Evolutionary conservation across 176 grass and related monocot genomes (phyloP).

Genomic region (Avena atlantica): DNA sequence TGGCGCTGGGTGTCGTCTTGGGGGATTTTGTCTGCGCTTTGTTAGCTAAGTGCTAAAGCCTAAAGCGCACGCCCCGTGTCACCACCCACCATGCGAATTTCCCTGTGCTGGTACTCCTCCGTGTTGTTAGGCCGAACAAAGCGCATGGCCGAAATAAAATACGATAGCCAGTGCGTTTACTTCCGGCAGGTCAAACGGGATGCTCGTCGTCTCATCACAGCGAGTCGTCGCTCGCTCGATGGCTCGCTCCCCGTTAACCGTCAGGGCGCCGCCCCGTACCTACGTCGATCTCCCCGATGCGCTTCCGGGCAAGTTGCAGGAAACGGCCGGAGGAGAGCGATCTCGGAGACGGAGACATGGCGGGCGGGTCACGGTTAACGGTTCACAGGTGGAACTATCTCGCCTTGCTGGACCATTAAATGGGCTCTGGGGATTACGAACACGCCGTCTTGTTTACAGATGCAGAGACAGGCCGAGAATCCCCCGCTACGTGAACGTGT

Average conservation of each 20-base stretch:
- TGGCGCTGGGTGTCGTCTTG: slow-evolving; percentile 1
- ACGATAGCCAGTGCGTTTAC: not conserved
- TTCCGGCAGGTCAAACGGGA: slow-evolving; percentile 10
- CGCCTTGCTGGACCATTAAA: not conserved
- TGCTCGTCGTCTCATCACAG: not conserved
- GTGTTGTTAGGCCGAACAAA: slow-evolving; percentile 4
- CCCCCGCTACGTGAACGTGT: not conserved
- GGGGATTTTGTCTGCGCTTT: not conserved
- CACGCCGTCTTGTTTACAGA: not conserved
- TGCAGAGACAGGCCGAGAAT: not conserved
- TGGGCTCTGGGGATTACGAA: not conserved
- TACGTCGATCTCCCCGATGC: not conserved
- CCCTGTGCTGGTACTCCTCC: too few species aligned
- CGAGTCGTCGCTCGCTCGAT: not conserved
- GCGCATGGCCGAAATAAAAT: not conserved
- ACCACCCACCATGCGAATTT: not conserved
- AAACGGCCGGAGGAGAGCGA: not conserved
- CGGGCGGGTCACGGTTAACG: not conserved
- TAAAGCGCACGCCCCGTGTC: not conserved
- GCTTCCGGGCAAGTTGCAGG: not conserved
- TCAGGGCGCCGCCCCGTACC: not conserved
- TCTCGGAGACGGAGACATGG: not conserved
- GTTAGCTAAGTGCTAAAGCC: not conserved
- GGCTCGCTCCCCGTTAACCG: not conserved
- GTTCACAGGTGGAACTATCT: not conserved